These are phyloP conservation scores for Hyaloscypha variabilis DNA, from an alignment of 495 filamentous ascomycete genomes.

Conservation along the genomic window DNA sequence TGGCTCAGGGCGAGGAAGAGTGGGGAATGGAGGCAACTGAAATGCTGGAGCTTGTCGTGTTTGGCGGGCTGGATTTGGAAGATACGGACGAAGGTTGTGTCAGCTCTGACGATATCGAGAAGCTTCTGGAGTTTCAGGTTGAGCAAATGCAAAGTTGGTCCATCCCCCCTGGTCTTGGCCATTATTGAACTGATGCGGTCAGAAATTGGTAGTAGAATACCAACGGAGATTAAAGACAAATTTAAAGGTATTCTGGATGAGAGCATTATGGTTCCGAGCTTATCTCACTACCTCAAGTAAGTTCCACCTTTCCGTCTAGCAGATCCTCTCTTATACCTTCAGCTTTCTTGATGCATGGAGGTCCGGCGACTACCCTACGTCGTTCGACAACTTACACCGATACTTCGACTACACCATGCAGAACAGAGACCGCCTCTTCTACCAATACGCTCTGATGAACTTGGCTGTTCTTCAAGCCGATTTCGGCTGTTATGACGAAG, in stretches of 20 bases:
- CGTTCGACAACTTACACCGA: conserved; percentile 89
- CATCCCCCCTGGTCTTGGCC: neutral
- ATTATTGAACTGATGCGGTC: neutral
- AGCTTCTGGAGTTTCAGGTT: conserved; percentile 84
- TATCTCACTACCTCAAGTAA: conserved; percentile 78
- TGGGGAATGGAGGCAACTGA: conserved; percentile 42
- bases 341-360: conserved; percentile 90
- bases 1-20: conserved; percentile 47
- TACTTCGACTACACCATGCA: conserved; percentile 99
- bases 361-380: conserved; percentile 84
- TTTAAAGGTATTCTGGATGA: conserved; percentile 68
- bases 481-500: conserved; percentile 89
- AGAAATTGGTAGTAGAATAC: conserved; percentile 35
- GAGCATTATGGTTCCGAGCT: conserved; percentile 66
- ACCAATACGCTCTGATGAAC: conserved; percentile 96
- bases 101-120: conserved; percentile 83
- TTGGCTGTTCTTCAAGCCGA: conserved; percentile 92
- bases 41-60: conserved; percentile 43
- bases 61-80: conserved; percentile 15
- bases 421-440: conserved; percentile 76
- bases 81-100: conserved; percentile 52
- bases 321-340: conserved; percentile 11
- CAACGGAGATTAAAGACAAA: conserved; percentile 45
- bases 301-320: conserved; percentile 16
- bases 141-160: conserved; percentile 79